Base-by-base conservation (phyloP, 768 basidiomycete genomes). In the Boletus rubroflammeus region DNA sequence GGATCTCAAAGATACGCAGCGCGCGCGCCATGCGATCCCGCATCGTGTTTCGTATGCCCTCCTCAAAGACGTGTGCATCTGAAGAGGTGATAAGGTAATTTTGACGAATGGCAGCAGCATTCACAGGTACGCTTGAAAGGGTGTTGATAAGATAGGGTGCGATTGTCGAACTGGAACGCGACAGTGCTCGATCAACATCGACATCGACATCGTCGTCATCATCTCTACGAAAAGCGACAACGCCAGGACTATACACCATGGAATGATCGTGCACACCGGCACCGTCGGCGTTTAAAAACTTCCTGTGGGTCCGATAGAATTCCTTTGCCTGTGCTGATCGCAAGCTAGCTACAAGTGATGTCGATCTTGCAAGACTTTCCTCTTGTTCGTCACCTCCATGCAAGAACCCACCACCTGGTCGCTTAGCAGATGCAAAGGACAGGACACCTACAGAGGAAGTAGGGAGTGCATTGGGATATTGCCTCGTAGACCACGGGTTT, bases 1-100 rank as follows among this genome's bases (percentile, higher is more conserved):
- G 64, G 23, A 68, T 66, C 61, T 78, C 72, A 55, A 79, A 79
- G 34, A 76, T 66, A n/a, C 72, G 70, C 53, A 79, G 61, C 11
- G 64, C 68, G 28, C 77, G 76, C 1, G 73, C 78, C 78, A 79
- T 80, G 38, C 79, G 76, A 49, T 79, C 78, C 45, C 71, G 69
- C 76, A 79, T 79, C 29, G 70, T 72, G 43, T 50, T 55, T 26
- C 75, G 71, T 50, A 77, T 76, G 11, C 73, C 74, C 13, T 72
- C 66, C 51, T 69, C 70, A 42, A 74, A 74, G 25, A 76, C 50
- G 43, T 73, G 52, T 6, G 65, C 60, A 47, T 76, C 70, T 3
- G 63, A 63, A 6, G 73, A 62, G 6, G 66, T 60, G 39, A 75
- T 73, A 47, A 47, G 51, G 50, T 76, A 72, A 50, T 75, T 75